Evolutionary conservation across 768 basidiomycete species (phyloP), one percentile per base, ranked within the genome.

Genomic region (Lactarius sp.): DNA sequence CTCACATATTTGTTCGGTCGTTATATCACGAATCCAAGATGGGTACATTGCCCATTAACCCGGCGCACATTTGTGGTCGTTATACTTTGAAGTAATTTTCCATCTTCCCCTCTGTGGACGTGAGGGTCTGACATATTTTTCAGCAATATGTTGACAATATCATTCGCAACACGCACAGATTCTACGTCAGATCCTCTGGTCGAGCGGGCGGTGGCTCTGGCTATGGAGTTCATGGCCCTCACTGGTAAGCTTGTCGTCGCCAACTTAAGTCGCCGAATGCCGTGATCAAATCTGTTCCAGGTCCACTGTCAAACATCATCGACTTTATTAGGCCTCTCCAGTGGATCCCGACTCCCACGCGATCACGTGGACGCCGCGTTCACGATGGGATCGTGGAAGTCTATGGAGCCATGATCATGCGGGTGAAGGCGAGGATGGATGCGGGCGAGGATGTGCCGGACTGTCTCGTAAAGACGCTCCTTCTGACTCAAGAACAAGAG

Each of bases 291-390:
- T 36, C 9, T 27, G 10, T 44, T 34, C 49, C 52, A 68, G 80
- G 80, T 14, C 79, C 80, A 0, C 71, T 76, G 31, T 78, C 80
- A 1, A 81, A 81, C 62, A 55, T 76, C 14, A 74, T 76, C 36
- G 81, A 82, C 68, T 82, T 81, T 58, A 59, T 81, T 3, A 73
- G 75, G 14, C 61, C 76, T 10, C 75, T 81, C 22, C 80, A 80
- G 47, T 68, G 69, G 44, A 53, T 81, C 1, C 80, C 79, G 1
- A 77, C 72, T 37, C 64, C 64, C 22, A 77, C 77, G 73, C 73
- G 69, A 6, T 68, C 71, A 1, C 76, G 81, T 7, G 80, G 72
- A 4, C 70, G 70, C 47, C 75, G 73, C 34, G 76, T 82, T 4
- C 78, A 80, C 58, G 54, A 71, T 9, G 73, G 68, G 49, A 62